Evolutionary conservation across 2,329 filamentous ascomycete species (phyloP), one percentile per base, ranked within the genome.

Genomic region (Karstenula rhodostoma): DNA sequence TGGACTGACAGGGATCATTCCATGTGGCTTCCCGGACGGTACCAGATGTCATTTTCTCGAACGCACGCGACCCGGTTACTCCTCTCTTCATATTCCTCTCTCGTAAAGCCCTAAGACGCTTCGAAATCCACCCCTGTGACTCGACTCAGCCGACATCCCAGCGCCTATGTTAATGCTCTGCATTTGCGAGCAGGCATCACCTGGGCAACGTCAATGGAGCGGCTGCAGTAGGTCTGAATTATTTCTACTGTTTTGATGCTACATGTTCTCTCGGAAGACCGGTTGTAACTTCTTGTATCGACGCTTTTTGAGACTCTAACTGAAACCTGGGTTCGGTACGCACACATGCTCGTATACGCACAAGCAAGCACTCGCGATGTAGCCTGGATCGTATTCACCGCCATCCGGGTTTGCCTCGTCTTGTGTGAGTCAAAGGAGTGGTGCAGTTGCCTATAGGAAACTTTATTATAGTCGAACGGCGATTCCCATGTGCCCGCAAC

Each of bases 321-420:
- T 54, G 37, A 44, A 44, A 32, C 40, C 25, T 54, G 51, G 51
- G 51, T 54, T 33, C 13, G 47, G 27, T 50, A 50, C 5, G 29
- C 47, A 1, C 15, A n/a, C 49, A 33, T 46, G 4, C 27, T 54
- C 51, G 51, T 54, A 54, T 54, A 54, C 51, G 51, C 51, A 44
- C 51, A 44, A 37, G 33, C 51, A 44, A 44, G 44, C 51, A 25
- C 33, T 44, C 37, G 25, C 40, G 51, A 44, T 44, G 37, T 54
- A 44, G 40, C 51, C 25, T 54, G 51, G 37, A 44, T 33, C 51
- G 51, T 54, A 54, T 44, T 32, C 27, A 54, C 51, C 51, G 40
- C 51, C 51, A 54, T 54, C 51, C 51, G 13, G 51, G 51, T 54
- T 54, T 54, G 40, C 51, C 51, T 54, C 51, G 33, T 54, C 27